Evolutionary conservation across 2,329 filamentous ascomycete species (phyloP).

Genomic region (Colletotrichum lini): DNA sequence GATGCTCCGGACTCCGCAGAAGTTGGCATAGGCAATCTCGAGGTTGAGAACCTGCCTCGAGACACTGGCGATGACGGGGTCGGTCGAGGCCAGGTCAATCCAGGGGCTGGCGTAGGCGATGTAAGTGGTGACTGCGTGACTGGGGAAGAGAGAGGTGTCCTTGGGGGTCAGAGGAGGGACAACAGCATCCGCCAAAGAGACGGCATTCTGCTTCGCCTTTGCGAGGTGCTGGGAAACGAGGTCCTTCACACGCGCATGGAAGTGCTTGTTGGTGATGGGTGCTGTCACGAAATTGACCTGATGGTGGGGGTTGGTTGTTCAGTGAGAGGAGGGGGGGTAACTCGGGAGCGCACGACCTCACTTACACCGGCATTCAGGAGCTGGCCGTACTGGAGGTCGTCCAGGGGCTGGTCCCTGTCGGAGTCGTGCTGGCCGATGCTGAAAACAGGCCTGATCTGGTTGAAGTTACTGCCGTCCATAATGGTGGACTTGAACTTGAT

Average conservation of each 20-base stretch:
- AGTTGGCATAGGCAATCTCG: constrained; percentile 94
- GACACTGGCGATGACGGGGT: constrained; percentile 86
- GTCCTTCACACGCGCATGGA: constrained; percentile 77
- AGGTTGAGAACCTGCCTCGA: constrained; percentile 92
- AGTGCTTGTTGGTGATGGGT: constrained; percentile 82
- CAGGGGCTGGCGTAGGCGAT: constrained; percentile 88
- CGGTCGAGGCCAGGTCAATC: constrained; percentile 89
- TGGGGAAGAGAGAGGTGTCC: constrained; percentile 82
- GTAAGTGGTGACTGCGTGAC: constrained; percentile 78
- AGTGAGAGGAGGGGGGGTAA: constrained; percentile 23
- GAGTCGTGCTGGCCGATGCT: constrained; percentile 84
- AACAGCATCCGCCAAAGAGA: constrained; percentile 67
- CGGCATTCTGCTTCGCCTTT: constrained; percentile 58
- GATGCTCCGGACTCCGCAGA: constrained; percentile 89
- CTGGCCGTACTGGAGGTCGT: constrained; percentile 75
- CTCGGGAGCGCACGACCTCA: constrained; percentile 43
- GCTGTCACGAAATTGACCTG: constrained; percentile 86
- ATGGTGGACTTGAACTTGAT: constrained; percentile 3
- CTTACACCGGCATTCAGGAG: constrained; percentile 79
- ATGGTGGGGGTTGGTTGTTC: constrained; percentile 39
- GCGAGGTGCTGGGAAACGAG: constrained; percentile 71
- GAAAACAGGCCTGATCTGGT: constrained; percentile 62
- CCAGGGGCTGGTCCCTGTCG: constrained; percentile 70
- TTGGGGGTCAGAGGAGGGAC: constrained; percentile 81
- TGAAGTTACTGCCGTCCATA: constrained; percentile 35